These are phyloP conservation scores for Durusdinium trenchii DNA, from an alignment of 73 alveolate species.

Conservation along the genomic window DNA sequence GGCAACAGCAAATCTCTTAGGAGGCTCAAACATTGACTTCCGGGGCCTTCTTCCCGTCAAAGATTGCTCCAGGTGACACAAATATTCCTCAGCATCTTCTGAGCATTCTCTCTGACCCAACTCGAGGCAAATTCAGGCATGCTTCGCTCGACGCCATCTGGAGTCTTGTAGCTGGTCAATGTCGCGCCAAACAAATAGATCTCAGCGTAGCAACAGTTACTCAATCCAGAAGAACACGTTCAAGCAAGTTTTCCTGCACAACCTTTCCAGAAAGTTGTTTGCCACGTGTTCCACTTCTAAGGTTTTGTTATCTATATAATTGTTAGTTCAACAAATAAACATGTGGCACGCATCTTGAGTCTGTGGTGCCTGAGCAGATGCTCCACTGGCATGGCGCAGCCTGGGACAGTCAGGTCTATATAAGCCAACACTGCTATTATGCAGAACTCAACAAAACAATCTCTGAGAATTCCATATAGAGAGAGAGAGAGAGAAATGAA, in stretches of 20 bases:
- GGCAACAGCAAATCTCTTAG: neutral
- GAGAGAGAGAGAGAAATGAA: neutral
- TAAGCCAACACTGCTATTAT: too few relatives aligned
- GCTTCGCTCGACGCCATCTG: slow-evolving; percentile 60
- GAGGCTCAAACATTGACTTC: neutral
- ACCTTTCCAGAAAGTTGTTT: too few relatives aligned
- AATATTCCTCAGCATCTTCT: slow-evolving; percentile 37
- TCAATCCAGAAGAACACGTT: neutral
- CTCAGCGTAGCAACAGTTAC: neutral
- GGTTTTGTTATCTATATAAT: too few relatives aligned
- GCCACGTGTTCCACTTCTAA: too few relatives aligned
- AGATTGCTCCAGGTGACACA: slow-evolving; percentile 77
- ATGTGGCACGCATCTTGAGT: neutral
- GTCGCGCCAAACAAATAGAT: slow-evolving; percentile 77
- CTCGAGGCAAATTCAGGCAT: neutral
- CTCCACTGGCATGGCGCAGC: slow-evolving; percentile 92
- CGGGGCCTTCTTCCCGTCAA: slow-evolving; percentile 83
- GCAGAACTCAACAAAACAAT: too few relatives aligned
- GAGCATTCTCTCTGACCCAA: neutral
- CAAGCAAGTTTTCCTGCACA: neutral
- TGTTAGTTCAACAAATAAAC: neutral
- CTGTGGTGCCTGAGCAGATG: slow-evolving; percentile 69
- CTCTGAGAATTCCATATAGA: neutral
- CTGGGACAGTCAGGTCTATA: neutral
- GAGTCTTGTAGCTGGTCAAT: slow-evolving; percentile 83